Evolutionary conservation across 371 early-diverging fungal genomes (phyloP).

Genomic region (Parasitella parasitica): DNA sequence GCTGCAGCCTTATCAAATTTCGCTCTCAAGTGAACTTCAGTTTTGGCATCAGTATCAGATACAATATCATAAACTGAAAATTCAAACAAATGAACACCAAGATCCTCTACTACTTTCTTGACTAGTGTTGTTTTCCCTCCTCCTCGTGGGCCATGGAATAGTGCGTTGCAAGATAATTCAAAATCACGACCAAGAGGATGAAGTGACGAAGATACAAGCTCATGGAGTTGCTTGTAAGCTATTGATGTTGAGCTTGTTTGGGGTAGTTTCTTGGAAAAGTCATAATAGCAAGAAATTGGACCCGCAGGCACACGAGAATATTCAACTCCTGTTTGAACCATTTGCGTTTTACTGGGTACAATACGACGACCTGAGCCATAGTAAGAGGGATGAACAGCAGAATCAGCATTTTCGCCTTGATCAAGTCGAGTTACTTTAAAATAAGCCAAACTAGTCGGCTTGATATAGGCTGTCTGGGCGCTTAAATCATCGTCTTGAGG

Average conservation of each 20-base stretch:
- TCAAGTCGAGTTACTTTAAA: slow-evolving; percentile 57
- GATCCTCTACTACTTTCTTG: slow-evolving; percentile 58
- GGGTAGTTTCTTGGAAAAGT: slow-evolving; percentile 32
- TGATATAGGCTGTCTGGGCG: not conserved
- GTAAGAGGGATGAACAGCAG: slow-evolving; percentile 36
- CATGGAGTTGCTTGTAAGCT: slow-evolving; percentile 43
- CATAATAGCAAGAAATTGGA: slow-evolving; percentile 37
- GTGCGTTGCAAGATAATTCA: slow-evolving; percentile 68
- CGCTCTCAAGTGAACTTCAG: slow-evolving; percentile 68
- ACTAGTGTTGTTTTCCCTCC: slow-evolving; percentile 79
- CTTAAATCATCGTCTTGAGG: slow-evolving; percentile 17
- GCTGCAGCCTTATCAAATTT: slow-evolving; percentile 79
- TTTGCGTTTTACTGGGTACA: slow-evolving; percentile 59
- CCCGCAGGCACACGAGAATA: slow-evolving; percentile 61
- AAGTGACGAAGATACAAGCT: slow-evolving; percentile 67
- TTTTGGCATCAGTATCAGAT: slow-evolving; percentile 80
- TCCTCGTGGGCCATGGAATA: slow-evolving; percentile 84
- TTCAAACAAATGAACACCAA: slow-evolving; percentile 78
- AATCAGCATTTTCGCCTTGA: slow-evolving; percentile 1
- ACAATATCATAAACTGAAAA: slow-evolving; percentile 75
- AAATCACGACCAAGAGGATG: slow-evolving; percentile 73
- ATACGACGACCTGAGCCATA: slow-evolving; percentile 52
- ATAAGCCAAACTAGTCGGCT: slow-evolving; percentile 46
- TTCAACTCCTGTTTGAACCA: slow-evolving; percentile 68
- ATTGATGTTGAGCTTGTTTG: slow-evolving; percentile 25